These are phyloP conservation scores for Heritiera littoralis DNA, from an alignment of 345 rosid genomes.

Conservation along the genomic window DNA sequence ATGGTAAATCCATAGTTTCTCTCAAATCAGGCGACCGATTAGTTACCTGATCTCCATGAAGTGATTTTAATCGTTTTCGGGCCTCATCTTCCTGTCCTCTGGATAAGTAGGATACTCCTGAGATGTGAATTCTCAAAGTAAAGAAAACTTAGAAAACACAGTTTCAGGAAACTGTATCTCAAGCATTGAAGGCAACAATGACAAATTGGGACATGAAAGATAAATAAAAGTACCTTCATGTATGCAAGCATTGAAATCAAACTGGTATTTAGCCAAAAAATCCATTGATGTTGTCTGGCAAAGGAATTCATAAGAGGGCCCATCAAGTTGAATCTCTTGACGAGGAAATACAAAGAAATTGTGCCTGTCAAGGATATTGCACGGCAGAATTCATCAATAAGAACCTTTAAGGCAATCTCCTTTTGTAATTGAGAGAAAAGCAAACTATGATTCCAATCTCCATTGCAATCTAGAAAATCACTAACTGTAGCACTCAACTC, in stretches of 20 bases:
- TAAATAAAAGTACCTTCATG: conserved; percentile 49
- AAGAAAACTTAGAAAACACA: neutral
- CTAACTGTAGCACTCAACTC: too few relatives aligned
- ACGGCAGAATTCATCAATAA: conserved; percentile 16
- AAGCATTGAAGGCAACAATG: too few relatives aligned
- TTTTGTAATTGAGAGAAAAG: too few relatives aligned
- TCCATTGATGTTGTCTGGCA: conserved; percentile 87
- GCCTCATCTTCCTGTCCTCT: too few relatives aligned
- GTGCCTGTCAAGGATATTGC: conserved; percentile 46
- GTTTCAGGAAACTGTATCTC: too few relatives aligned
- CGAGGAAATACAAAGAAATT: conserved; percentile 86
- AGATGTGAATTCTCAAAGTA: conserved; percentile 46
- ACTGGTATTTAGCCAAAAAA: conserved; percentile 85
- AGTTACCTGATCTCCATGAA: too few relatives aligned
- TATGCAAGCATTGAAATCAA: too few relatives aligned
- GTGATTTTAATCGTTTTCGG: too few relatives aligned
- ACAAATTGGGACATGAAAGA: too few relatives aligned
- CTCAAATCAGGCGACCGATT: conserved; percentile 24
- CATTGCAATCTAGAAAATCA: too few relatives aligned
- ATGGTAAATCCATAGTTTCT: conserved; percentile 40
- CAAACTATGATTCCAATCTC: too few relatives aligned
- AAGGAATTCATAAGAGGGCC: conserved; percentile 66
- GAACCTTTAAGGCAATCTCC: neutral
- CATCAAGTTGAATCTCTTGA: conserved; percentile 54
- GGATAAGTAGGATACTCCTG: conserved; percentile 95